Evolutionary conservation across 805 yeast genomes (phyloP), one percentile per base, ranked within the genome.

Genomic region (Hanseniaspora taiwanica): DNA sequence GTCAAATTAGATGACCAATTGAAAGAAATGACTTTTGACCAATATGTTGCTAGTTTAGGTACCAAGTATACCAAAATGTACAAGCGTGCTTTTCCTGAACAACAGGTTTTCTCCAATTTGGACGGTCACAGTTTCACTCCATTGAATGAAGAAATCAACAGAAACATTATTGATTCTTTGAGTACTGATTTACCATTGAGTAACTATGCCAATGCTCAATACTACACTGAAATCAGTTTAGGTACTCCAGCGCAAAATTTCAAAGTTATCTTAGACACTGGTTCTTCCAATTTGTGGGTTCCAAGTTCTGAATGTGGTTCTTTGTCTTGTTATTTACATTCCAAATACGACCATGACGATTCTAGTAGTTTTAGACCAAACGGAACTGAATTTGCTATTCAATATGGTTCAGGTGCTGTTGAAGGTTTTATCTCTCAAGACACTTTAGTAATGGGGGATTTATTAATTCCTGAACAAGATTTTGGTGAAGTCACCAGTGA

Each of bases 401-500:
- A 72, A 57, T 91, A 91, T 58, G 98, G 97, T 46, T 78, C 93
- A 14, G 98, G 98, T 40, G 71, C 93, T 37, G 68, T 89, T 63
- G 86, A 83, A 56, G 98, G 98, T 41, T 91, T 71, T 60, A 78
- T 91, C 32, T 86, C 96, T 33, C 81, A 81, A 59, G 98, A 91
- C 59, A 67, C 77, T 35, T 65, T 91, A 52, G 66, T 73, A 45
- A 65, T 91, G 48, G 97, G 96, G 44, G 91, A 79, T 56, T 74
- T 91, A 65, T 63, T 68, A 42, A 87, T 91, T 56, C 81, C 86
- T 49, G 66, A 79, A 48, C 97, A 89, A 68, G 94, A 80, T 59
- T 91, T 91, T 58, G 97, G 94, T 45, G 98, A 91, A 71, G 89
- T 96, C 47, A 91, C 98, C 44, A 74, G 76, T 53, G 98, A 91